phyloP scores from a whole-genome alignment of 2,329 filamentous ascomycete species.

The Beauveria brongniartii region DNA sequence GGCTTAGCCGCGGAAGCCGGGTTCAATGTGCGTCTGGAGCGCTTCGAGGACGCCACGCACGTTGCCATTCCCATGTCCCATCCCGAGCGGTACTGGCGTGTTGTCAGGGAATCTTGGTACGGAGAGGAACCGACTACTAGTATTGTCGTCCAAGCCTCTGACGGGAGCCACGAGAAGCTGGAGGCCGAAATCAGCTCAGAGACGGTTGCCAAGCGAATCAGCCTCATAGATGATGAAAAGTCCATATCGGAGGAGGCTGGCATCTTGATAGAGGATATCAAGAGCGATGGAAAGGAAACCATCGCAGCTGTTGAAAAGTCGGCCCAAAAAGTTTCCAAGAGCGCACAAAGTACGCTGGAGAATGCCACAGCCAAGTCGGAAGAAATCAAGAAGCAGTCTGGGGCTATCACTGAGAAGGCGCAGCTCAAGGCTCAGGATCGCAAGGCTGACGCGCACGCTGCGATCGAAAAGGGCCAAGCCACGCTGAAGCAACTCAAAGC shows the following conservation, averaged over 20 bases:
- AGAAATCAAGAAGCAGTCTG: neutral
- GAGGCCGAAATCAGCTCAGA: neutral
- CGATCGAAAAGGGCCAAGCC: conserved; percentile 1
- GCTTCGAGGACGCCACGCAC: conserved; percentile 40
- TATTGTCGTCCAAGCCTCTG: neutral
- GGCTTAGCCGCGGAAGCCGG: conserved; percentile 30
- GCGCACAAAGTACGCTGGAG: neutral
- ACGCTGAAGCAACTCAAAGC: neutral
- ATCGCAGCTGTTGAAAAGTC: neutral
- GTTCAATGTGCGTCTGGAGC: conserved; percentile 34
- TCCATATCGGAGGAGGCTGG: neutral
- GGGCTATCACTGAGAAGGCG: neutral
- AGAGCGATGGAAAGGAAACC: neutral
- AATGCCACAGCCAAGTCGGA: neutral
- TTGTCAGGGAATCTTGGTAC: conserved; percentile 39
- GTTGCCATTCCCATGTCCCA: conserved; percentile 42
- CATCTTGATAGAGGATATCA: neutral
- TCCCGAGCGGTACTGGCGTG: conserved; percentile 41
- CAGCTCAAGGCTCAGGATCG: neutral
- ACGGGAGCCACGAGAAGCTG: neutral
- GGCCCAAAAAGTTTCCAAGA: neutral
- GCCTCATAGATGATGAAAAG: neutral
- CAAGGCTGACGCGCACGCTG: neutral
- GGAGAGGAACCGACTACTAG: conserved; percentile 13
- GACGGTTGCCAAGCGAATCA: neutral